phyloP scores from a whole-genome alignment of 1,284 basidiomycete species.

The Puccinia polysora region DNA sequence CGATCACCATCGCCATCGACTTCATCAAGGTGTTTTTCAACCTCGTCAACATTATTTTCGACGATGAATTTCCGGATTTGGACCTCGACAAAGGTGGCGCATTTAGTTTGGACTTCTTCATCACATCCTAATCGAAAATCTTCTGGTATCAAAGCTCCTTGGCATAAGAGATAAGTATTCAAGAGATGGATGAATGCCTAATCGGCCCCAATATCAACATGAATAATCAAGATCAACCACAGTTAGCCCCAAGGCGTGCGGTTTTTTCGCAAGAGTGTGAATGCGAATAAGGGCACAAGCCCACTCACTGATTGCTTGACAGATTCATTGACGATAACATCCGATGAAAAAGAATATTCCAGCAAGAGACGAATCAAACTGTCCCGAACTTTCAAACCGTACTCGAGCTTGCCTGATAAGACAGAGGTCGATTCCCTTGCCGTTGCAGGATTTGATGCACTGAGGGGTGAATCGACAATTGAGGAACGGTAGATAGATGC shows the following conservation, averaged over 20 bases:
- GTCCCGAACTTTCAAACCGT: constrained; percentile 14
- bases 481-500: constrained; percentile 7
- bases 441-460: background rate
- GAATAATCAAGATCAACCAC: background rate
- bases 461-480: background rate
- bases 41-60: background rate
- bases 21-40: constrained; percentile 2
- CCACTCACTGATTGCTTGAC: constrained; percentile 24
- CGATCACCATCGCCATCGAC: constrained; percentile 31
- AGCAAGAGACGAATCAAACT: constrained; percentile 13
- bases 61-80: constrained; percentile 48
- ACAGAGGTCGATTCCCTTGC: background rate
- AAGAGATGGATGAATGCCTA: constrained; percentile 42
- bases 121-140: constrained; percentile 47
- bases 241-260: background rate
- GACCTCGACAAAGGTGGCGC: constrained; percentile 47
- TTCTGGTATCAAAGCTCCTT: constrained; percentile 31
- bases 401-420: constrained; percentile 6
- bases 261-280: too few relatives aligned
- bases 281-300: background rate
- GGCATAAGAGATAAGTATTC: constrained; percentile 40
- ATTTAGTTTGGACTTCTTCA: constrained; percentile 48
- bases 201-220: background rate
- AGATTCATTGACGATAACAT: background rate
- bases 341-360: constrained; percentile 1